Evolutionary conservation across 2,329 filamentous ascomycete species (phyloP), one percentile per base, ranked within the genome.

Genomic region (Penicillium sumatraense): DNA sequence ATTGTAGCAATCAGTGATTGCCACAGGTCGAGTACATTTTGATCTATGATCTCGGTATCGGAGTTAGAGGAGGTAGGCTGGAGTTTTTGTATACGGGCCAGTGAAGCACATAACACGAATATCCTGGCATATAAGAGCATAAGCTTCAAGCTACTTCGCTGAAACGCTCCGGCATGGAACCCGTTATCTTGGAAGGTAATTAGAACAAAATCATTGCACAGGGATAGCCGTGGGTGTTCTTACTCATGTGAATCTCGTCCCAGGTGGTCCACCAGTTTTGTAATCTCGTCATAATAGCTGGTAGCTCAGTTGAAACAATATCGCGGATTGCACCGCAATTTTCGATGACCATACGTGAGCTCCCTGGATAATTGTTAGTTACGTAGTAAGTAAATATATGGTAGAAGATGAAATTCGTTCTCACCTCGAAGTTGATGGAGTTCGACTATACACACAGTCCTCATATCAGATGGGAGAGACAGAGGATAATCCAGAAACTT

Each of bases 11-110:
- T 63, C 9, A 72, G 58, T 3, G 68, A 66, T 46, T 63, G 66
- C 70, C 70, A 72, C n/a, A 72, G 48, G 10, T 60, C 55, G 27
- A 68, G 52, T 6, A 68, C 62, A 51, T 64, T 64, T 23, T 59
- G 59, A 23, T 65, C 64, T 5, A 64, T 61, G 1, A 38, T 57
- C 36, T 70, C 64, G 3, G 62, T 41, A 18, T 61, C 59, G 3
- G 64, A 61, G 26, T 62, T 58, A 7, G 61, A 52, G 24, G 49
- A 50, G 1, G 45, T 53, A 1, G 68, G 67, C 33, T 68, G 67
- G n/a, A 72, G 48, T 47, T 71, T 72, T 41, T 72, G 70, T 21
- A 72, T 72, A 1, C 70, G 63, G n/a, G 70, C 70, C 20, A 72
- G 35, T 0, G 70, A 67, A 20, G 64, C 65, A 47, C 71, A 73